Evolutionary conservation across 2,329 filamentous ascomycete genomes (phyloP).

Genomic region (Diplodia scrobiculata): DNA sequence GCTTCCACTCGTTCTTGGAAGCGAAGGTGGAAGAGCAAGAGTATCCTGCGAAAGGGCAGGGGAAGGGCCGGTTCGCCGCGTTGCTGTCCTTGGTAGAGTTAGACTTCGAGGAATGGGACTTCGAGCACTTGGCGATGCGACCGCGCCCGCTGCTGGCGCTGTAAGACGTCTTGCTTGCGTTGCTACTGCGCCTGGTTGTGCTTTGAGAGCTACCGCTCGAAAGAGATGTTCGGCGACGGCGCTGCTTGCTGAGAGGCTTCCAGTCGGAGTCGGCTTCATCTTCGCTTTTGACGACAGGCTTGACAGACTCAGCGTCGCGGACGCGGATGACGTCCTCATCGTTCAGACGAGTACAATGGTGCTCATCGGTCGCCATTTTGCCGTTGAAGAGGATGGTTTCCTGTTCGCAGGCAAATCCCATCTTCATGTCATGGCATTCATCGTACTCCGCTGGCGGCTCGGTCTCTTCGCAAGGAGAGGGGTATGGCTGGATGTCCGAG

Average conservation of each 20-base stretch:
- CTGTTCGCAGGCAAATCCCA: slow-evolving; percentile 34
- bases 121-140: slow-evolving; percentile 17
- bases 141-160: neutral
- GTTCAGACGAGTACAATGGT: neutral
- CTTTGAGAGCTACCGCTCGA: slow-evolving; percentile 34
- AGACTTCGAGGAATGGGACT: neutral
- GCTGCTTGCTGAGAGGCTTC: slow-evolving; percentile 35
- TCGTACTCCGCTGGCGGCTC: slow-evolving; percentile 37
- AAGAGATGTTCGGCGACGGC: slow-evolving; percentile 37
- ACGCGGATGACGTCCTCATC: slow-evolving; percentile 29
- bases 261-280: slow-evolving; percentile 43
- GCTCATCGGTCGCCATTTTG: slow-evolving; percentile 9
- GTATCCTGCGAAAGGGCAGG: slow-evolving; percentile 77
- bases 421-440: slow-evolving; percentile 35
- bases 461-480: slow-evolving; percentile 32
- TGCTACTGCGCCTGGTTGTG: slow-evolving; percentile 11
- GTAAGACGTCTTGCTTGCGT: neutral
- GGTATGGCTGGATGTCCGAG: slow-evolving; percentile 42
- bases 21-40: slow-evolving; percentile 73
- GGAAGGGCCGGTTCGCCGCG: slow-evolving; percentile 59
- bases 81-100: slow-evolving; percentile 24
- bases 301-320: slow-evolving; percentile 44
- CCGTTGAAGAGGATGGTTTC: slow-evolving; percentile 30
- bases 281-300: slow-evolving; percentile 38
- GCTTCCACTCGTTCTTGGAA: slow-evolving; percentile 94